phyloP scores from a whole-genome alignment of 257 asterid genomes.

The Solanum raphanifolium region DNA sequence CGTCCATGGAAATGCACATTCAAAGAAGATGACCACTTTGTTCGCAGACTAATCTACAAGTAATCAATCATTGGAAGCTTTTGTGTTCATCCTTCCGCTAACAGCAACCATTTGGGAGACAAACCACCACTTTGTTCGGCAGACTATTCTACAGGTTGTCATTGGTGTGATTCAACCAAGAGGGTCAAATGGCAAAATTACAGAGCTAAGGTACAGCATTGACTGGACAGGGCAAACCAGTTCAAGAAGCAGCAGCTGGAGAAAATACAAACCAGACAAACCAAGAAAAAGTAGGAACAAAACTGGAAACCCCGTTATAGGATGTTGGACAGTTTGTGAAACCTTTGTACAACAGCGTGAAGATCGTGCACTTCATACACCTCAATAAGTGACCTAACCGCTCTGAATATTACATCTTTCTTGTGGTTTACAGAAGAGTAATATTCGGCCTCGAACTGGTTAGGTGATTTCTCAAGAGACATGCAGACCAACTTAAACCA shows the following conservation, averaged over 20 bases:
- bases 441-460: conserved; percentile 24
- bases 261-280: not conserved
- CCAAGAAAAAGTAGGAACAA: not conserved
- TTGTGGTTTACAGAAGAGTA: conserved; percentile 37
- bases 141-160: not conserved
- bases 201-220: not conserved
- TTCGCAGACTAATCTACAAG: not conserved
- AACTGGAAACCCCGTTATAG: not conserved
- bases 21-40: not conserved
- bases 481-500: conserved; percentile 63
- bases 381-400: conserved; percentile 46
- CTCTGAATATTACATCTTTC: conserved; percentile 43
- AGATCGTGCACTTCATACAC: conserved; percentile 46
- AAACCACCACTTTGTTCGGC: not conserved
- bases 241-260: not conserved
- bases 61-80: not conserved
- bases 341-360: conserved; percentile 34
- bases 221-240: not conserved
- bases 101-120: not conserved
- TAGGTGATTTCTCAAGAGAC: conserved; percentile 41
- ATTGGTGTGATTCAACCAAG: not conserved
- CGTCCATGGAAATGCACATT: not conserved
- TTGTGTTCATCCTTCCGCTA: not conserved
- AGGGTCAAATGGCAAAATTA: not conserved
- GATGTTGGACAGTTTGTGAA: conserved; percentile 31